A percentile compares a stretch with the other conserved stretches of the same genome.
Evolutionary conservation across 257 asterid species (phyloP).

Genomic region (Rauvolfia tetraphylla): DNA sequence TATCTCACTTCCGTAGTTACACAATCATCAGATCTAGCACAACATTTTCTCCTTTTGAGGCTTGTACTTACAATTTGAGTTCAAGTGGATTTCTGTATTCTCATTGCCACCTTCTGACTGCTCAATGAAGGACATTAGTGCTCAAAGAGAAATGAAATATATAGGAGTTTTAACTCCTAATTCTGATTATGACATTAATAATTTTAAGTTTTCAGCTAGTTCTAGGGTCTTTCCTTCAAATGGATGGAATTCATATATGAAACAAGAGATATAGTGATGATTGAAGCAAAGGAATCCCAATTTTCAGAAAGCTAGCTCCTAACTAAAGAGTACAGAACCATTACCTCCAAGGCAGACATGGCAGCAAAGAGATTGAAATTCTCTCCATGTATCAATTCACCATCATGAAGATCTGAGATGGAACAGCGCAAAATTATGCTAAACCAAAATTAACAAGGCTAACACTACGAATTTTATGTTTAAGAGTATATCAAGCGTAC

Average conservation of each 20-base stretch:
- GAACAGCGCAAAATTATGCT: not conserved
- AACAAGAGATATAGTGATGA: not conserved
- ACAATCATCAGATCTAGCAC: not conserved
- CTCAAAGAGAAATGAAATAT: not conserved
- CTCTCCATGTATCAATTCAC: conserved; percentile 83
- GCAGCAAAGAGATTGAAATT: conserved; percentile 95
- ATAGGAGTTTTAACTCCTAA: not conserved
- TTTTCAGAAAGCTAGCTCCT: not conserved
- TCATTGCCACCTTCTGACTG: not conserved
- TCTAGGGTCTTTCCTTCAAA: not conserved
- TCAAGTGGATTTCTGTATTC: not conserved
- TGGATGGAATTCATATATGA: not conserved
- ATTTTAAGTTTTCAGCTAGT: not conserved
- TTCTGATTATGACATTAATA: not conserved
- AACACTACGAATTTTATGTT: not conserved
- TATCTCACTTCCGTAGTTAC: not conserved
- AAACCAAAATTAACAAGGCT: not conserved
- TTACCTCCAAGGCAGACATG: conserved; percentile 99
- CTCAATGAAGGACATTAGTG: not conserved
- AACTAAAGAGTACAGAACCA: conserved; percentile 9
- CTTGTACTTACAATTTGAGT: not conserved
- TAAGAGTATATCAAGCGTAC: not conserved
- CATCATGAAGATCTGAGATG: conserved; percentile 73
- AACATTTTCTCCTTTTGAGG: not conserved
- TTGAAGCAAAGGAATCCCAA: not conserved